Evolutionary conservation across 1,284 basidiomycete species (phyloP).

Genomic region (Boletus semigastroideus): DNA sequence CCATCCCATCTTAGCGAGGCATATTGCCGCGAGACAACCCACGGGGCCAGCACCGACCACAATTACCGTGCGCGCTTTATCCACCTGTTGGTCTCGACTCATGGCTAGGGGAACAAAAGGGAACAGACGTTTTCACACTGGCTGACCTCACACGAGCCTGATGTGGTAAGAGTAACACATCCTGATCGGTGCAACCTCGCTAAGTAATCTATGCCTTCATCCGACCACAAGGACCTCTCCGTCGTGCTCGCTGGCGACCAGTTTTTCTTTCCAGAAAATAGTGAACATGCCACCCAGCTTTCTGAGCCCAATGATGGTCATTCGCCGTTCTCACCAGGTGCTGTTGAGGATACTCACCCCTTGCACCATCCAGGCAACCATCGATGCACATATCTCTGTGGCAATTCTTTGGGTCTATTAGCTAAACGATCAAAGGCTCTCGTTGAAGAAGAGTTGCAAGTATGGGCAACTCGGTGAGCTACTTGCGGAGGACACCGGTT

Average conservation of each 20-base stretch:
- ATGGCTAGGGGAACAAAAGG: constrained; percentile 8
- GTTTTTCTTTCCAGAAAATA: constrained; percentile 65
- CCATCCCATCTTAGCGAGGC: constrained; percentile 89
- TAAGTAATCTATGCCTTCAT: constrained; percentile 9
- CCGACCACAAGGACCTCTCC: constrained; percentile 26
- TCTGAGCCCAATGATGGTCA: constrained; percentile 38
- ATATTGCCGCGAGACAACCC: constrained; percentile 87
- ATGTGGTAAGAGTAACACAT: constrained; percentile 19
- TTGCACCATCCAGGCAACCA: constrained; percentile 43
- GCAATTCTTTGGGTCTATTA: constrained; percentile 91
- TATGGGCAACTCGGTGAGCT: constrained; percentile 81
- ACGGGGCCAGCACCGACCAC: constrained; percentile 91
- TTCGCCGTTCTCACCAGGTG: constrained; percentile 1
- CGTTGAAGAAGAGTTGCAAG: constrained; percentile 81
- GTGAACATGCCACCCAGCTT: constrained; percentile 49
- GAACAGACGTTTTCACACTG: constrained; percentile 1
- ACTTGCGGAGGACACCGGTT: constrained; percentile 5
- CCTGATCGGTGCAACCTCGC: constrained; percentile 4
- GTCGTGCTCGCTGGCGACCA: constrained; percentile 46
- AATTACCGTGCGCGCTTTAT: constrained; percentile 45
- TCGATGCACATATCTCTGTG: constrained; percentile 86
- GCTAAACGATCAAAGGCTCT: constrained; percentile 72
- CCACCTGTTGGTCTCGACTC: constrained; percentile 21
- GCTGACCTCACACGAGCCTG: constrained; percentile 2
- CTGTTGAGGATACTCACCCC: constrained; percentile 13